Conservation (phyloP, 306 rosid genomes). For the Quercus agrifolia region DNA sequence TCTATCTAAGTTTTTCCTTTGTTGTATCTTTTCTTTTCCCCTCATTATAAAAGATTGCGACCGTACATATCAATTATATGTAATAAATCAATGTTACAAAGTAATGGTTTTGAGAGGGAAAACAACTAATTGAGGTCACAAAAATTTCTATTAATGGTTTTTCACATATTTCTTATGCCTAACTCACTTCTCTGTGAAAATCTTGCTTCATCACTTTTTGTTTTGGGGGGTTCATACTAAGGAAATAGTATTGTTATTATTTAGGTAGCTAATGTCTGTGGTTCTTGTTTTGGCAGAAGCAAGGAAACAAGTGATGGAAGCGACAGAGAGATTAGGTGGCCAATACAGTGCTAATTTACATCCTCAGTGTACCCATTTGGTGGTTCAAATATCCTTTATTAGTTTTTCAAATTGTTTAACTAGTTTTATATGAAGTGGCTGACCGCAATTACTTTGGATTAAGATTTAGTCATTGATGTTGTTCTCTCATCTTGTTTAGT, state of each 20-base stretch:
- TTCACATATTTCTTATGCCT: not conserved
- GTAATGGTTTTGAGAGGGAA: not conserved
- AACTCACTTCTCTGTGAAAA: not conserved
- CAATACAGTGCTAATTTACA: constrained; percentile 87
- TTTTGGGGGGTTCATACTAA: not conserved
- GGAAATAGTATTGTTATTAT: not conserved
- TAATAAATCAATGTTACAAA: not conserved
- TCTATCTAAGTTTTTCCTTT: not conserved
- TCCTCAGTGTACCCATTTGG: constrained; percentile 98
- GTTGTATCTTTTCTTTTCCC: not conserved
- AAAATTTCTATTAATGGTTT: not conserved
- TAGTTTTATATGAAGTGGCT: constrained; percentile 6
- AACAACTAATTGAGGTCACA: not conserved
- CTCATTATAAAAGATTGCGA: too few species aligned
- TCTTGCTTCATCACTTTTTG: not conserved
- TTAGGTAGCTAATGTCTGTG: constrained; percentile 4
- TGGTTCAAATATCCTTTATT: constrained; percentile 95
- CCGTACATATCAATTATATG: not conserved
- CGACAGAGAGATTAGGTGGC: constrained; percentile 86
- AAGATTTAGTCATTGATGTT: not conserved
- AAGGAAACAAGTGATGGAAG: constrained; percentile 97
- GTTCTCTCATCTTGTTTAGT: not conserved
- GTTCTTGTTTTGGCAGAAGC: constrained; percentile 73
- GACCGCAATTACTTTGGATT: not conserved
- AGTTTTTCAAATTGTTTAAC: not conserved